A percentile compares a stretch with the other conserved stretches of the same genome.
Evolutionary conservation across 352 stramenopile species (phyloP).

Genomic region (Phytopythium montanum): DNA sequence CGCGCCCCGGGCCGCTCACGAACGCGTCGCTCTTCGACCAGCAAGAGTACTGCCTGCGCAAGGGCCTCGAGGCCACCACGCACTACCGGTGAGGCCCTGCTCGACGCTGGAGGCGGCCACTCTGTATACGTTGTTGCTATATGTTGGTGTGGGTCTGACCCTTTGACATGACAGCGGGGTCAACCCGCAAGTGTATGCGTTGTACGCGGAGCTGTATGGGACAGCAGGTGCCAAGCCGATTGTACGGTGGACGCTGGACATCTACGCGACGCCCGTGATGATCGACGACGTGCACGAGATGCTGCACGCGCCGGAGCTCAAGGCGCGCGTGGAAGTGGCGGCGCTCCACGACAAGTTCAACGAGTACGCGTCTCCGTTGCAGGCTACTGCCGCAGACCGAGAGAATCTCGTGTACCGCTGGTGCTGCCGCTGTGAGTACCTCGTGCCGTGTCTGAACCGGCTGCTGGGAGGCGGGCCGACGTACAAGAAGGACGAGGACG

Average conservation of each 20-base stretch:
- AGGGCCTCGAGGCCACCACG: slow-evolving; percentile 52
- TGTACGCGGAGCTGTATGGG: slow-evolving; percentile 77
- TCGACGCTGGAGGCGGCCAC: no score
- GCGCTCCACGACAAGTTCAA: slow-evolving; percentile 64
- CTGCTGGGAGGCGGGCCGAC: slow-evolving; percentile 60
- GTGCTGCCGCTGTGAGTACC: slow-evolving; percentile 70
- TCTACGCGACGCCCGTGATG: slow-evolving; percentile 76
- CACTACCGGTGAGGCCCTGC: slow-evolving; percentile 50
- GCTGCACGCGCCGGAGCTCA: slow-evolving; percentile 57
- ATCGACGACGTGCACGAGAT: slow-evolving; percentile 74
- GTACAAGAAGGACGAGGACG: slow-evolving; percentile 43
- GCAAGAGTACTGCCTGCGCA: slow-evolving; percentile 60
- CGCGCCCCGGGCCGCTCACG: slow-evolving; percentile 53
- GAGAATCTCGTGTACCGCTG: slow-evolving; percentile 65
- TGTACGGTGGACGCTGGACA: slow-evolving; percentile 68
- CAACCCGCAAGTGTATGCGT: slow-evolving; percentile 71
- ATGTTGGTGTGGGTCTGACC: no score
- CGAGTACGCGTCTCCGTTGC: slow-evolving; percentile 15
- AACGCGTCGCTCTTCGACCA: slow-evolving; percentile 76
- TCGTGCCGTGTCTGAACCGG: slow-evolving; percentile 66
- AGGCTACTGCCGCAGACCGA: slow-evolving; percentile 11
- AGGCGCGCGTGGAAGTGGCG: slow-evolving; percentile 54
- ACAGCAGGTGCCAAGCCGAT: slow-evolving; percentile 63
- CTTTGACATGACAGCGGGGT: slow-evolving; percentile 34
- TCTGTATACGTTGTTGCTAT: no score